phyloP scores from a whole-genome alignment of 2,329 filamentous ascomycete species.

The Fusarium pseudograminearum region DNA sequence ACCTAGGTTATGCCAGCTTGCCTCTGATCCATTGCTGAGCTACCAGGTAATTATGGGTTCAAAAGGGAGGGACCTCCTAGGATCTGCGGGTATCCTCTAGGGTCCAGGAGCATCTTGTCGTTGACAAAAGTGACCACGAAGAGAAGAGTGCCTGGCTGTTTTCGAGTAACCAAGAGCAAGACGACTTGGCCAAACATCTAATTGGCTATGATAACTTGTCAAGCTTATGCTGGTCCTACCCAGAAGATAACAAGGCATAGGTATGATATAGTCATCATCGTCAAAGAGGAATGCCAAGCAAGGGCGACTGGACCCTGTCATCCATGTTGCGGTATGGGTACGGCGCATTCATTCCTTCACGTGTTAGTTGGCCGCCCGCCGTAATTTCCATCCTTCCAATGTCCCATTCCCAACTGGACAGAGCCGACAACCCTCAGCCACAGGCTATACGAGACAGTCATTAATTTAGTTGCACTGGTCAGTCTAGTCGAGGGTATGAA shows the following conservation, averaged over 20 bases:
- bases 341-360: constrained; percentile 41
- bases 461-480: constrained; percentile 11
- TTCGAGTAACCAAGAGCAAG: background rate
- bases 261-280: background rate
- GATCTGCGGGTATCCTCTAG: background rate
- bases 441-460: constrained; percentile 22
- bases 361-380: constrained; percentile 31
- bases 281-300: constrained; percentile 27
- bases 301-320: constrained; percentile 36
- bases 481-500: constrained; percentile 20
- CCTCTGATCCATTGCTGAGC: constrained; percentile 18
- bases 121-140: background rate
- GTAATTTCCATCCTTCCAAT: constrained; percentile 38
- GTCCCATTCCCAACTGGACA: constrained; percentile 19
- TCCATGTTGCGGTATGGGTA: constrained; percentile 27
- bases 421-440: constrained; percentile 29
- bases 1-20: constrained; percentile 31
- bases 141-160: background rate
- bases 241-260: background rate
- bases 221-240: background rate
- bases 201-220: background rate
- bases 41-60: constrained; percentile 12
- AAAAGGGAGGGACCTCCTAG: constrained; percentile 31
- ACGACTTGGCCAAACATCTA: background rate
- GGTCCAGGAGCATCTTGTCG: background rate